Evolutionary conservation across 768 basidiomycete species (phyloP).

Genomic region (Lactarius psammicola): DNA sequence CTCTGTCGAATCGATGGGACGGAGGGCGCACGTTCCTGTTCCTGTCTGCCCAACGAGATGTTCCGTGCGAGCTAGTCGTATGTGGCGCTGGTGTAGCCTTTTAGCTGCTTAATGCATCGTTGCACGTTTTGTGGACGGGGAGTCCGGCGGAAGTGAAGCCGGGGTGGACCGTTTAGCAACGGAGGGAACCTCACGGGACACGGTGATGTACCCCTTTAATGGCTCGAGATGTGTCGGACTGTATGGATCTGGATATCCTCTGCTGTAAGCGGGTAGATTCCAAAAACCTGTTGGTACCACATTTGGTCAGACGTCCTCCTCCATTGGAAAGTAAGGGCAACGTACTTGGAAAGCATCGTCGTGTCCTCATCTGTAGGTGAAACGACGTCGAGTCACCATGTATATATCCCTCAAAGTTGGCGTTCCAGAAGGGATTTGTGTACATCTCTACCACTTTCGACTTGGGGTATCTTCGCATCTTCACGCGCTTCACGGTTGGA

Average conservation of each 20-base stretch:
- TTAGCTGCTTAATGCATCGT: constrained; percentile 96
- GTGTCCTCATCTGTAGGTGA: constrained; percentile 98
- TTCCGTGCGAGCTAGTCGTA: constrained; percentile 99
- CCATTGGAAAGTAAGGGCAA: not conserved
- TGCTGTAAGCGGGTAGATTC: constrained; percentile 95
- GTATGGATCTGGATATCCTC: constrained; percentile 99
- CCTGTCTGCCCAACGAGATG: too few relatives aligned
- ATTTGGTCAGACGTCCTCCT: not conserved
- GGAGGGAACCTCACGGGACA: constrained; percentile 93
- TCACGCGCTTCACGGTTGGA: constrained; percentile 5
- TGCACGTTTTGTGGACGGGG: constrained; percentile 98
- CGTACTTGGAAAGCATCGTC: constrained; percentile 88
- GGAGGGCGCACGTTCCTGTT: too few relatives aligned
- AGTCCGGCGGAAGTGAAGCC: constrained; percentile 98
- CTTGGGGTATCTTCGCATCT: not conserved
- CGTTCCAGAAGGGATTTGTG: constrained; percentile 14
- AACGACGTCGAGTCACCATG: constrained; percentile 97
- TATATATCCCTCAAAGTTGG: constrained; percentile 57
- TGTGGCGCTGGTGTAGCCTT: constrained; percentile 97
- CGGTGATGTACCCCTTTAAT: constrained; percentile 99
- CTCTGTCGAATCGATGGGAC: too few relatives aligned
- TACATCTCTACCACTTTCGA: constrained; percentile 6
- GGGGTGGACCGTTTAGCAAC: constrained; percentile 43
- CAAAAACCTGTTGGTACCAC: constrained; percentile 69
- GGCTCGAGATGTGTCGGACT: constrained; percentile 97